Percentiles rank a stretch among this genome's conserved stretches.
Conservation (phyloP, 495 filamentous ascomycete species). For the Penicillium dipodomyicola region DNA sequence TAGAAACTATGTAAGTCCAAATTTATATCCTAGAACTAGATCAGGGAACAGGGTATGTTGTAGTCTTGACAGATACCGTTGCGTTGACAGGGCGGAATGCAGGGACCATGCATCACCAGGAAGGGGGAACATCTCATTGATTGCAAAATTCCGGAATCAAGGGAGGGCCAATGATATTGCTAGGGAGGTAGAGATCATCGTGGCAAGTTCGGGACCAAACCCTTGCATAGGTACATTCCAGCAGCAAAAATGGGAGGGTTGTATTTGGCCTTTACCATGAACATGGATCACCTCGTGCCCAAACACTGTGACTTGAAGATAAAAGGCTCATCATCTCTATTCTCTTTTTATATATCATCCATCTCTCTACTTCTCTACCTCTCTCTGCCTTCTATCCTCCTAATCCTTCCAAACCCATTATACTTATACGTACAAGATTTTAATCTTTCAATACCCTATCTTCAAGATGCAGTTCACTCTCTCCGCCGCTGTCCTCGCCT, state of each 20-base stretch:
- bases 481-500: conserved; percentile 22
- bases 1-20: neutral
- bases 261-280: conserved; percentile 16
- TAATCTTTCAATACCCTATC: conserved; percentile 24
- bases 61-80: conserved; percentile 20
- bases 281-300: conserved; percentile 7
- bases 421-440: conserved; percentile 21
- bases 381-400: conserved; percentile 14
- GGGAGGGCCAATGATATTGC: conserved; percentile 15
- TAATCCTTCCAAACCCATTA: conserved; percentile 10
- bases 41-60: conserved; percentile 12
- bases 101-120: conserved; percentile 15
- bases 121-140: conserved; percentile 22
- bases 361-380: conserved; percentile 16
- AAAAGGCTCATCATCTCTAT: conserved; percentile 19
- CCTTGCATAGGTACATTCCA: conserved; percentile 27
- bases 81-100: conserved; percentile 20
- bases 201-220: conserved; percentile 7
- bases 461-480: conserved; percentile 33
- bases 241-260: conserved; percentile 16
- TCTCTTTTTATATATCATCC: conserved; percentile 17
- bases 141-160: conserved; percentile 11
- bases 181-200: conserved; percentile 1
- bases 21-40: neutral
- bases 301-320: conserved; percentile 20